A percentile compares a stretch with the other conserved stretches of the same genome.
Conservation (phyloP, 1,139 yeast genomes). For the Trichomonascaceae sp. region DNA sequence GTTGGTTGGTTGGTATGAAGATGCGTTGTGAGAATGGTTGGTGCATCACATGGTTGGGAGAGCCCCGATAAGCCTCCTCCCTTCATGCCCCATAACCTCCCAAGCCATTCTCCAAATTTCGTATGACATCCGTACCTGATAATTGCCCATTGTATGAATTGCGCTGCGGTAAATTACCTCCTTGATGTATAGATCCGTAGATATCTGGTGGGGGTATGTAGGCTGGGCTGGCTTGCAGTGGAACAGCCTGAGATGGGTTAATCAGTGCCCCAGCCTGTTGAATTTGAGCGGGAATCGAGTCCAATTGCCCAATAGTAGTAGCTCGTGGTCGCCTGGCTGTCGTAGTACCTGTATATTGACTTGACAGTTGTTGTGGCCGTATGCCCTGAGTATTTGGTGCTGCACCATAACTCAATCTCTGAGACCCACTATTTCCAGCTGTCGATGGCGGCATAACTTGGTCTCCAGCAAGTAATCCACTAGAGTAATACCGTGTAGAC, state of each 20-base stretch:
- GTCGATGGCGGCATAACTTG: background rate
- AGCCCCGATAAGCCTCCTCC: background rate
- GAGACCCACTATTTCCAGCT: constrained; percentile 1
- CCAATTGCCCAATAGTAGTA: constrained; percentile 38
- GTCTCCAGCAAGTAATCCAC: background rate
- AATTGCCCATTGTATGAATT: constrained; percentile 1
- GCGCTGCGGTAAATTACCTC: constrained; percentile 5
- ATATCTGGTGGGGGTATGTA: constrained; percentile 38
- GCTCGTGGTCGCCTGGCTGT: constrained; percentile 33
- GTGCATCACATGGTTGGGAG: background rate
- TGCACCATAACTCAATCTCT: background rate
- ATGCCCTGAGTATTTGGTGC: background rate
- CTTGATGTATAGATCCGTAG: constrained; percentile 13
- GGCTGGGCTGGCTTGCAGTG: constrained; percentile 38
- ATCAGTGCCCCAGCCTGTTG: constrained; percentile 39
- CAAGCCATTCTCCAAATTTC: constrained; percentile 29
- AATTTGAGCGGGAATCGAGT: constrained; percentile 36
- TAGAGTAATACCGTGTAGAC: background rate
- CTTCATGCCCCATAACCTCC: constrained; percentile 1
- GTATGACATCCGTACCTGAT: constrained; percentile 26
- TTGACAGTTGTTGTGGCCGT: background rate
- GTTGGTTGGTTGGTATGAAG: background rate
- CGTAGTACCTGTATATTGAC: background rate
- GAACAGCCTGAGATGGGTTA: constrained; percentile 34
- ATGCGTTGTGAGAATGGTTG: background rate